Conservation (phyloP, 371 early-diverging fungal species). For the Chytridium lagenaria region DNA sequence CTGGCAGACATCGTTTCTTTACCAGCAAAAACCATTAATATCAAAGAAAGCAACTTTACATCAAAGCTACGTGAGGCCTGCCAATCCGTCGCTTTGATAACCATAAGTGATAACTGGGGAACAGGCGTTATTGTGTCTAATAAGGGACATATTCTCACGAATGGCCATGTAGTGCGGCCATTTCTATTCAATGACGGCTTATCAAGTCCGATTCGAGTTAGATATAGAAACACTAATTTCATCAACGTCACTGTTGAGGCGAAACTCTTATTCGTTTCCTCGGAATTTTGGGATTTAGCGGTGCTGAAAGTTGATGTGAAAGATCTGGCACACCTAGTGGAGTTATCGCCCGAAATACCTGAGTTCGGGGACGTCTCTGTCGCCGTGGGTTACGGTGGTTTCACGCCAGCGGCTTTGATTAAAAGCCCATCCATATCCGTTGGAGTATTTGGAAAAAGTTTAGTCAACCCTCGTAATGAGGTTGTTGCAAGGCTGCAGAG, state of each 20-base stretch:
- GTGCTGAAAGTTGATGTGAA: neutral
- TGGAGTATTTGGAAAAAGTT: neutral
- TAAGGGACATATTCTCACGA: slow-evolving; percentile 13
- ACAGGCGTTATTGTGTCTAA: slow-evolving; percentile 2
- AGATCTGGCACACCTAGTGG: neutral
- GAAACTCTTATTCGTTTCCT: neutral
- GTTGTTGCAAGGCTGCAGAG: neutral
- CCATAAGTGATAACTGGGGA: slow-evolving; percentile 11
- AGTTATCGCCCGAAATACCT: neutral
- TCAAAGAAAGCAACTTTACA: neutral
- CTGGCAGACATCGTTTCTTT: no score
- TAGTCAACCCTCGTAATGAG: neutral
- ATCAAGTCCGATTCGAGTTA: neutral
- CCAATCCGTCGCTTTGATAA: neutral
- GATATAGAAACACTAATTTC: no score
- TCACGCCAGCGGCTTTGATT: neutral
- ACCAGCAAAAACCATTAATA: no score
- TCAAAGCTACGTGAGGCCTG: neutral
- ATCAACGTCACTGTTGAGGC: neutral
- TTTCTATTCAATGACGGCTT: neutral
- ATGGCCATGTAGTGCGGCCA: slow-evolving; percentile 15
- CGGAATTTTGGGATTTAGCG: slow-evolving; percentile 15
- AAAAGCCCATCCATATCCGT: neutral
- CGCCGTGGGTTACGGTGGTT: slow-evolving; percentile 7
- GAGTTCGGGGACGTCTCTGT: neutral